Base-by-base conservation (phyloP, 371 early-diverging fungal species). In the Mortierella sp. region DNA sequence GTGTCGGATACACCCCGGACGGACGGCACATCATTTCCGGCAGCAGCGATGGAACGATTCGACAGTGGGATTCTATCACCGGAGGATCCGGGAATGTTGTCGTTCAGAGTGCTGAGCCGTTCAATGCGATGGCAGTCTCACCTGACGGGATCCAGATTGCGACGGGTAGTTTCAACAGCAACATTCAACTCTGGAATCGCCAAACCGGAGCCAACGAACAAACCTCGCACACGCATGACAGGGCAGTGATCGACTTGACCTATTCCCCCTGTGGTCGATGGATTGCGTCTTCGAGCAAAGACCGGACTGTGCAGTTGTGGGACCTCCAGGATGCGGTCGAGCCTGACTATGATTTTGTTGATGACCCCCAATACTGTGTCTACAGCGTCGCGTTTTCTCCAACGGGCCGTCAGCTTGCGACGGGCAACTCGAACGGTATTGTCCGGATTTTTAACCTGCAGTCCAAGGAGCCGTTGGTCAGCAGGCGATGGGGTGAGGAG, bases 271-370 rank as follows among this genome's bases (percentile, higher is more conserved):
- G 46, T 44, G 70, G 70, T 5, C 57, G 57, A 8, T 28, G 28
- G 57, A 57, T 57, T 28, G n/a, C 28, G 10, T 57, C 57, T 2
- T 21, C 54, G 10, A 54, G 54, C 5, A 24, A 21, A 54, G 54
- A n/a, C 54, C n/a, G 50, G 16, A 50, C 54, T 54, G n/a, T 54
- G n/a, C 54, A 54, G 54, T n/a, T 54, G n/a, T 54, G 54, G 54
- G 54, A 54, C 21, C 54, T 54, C 9, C 54, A 54, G 19, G n/a
- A 54, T 54, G n/a, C 54, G 11, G 50, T 50, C 13, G 50, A 50
- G 16, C 50, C 50, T 1, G 50, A 50, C 50, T 50, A 50, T 50
- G 50, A 50, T 14, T 50, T 50, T 50, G 50, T 50, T 14, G 50
- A 50, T 16, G 50, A 50, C 50, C 50, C 50, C 11, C 50, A 50